phyloP scores from a whole-genome alignment of 2,329 filamentous ascomycete species.

The Aspergillus viridinutans region DNA sequence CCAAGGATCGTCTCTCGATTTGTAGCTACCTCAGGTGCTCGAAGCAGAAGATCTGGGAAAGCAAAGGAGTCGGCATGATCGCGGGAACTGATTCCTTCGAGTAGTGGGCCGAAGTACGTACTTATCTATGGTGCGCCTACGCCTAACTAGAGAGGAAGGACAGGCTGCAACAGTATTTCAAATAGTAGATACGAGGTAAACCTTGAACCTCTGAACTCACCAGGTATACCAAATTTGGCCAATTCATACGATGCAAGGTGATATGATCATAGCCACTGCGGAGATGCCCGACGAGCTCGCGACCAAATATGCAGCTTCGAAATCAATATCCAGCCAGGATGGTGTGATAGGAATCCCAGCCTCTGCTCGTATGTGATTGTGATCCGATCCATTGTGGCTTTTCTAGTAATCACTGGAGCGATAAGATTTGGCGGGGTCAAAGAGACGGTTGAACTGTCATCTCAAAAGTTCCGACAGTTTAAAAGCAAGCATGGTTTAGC shows the following conservation, averaged over 20 bases:
- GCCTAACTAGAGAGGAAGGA: not conserved
- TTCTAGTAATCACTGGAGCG: not conserved
- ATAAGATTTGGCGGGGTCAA: not conserved
- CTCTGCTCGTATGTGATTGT: not conserved
- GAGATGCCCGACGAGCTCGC: not conserved
- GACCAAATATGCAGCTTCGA: not conserved
- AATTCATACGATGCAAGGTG: constrained; percentile 9
- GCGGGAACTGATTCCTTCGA: not conserved
- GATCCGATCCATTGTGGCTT: not conserved
- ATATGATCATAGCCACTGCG: constrained; percentile 7
- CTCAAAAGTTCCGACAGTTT: not conserved
- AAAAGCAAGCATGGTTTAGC: not conserved
- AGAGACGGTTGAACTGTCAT: not conserved
- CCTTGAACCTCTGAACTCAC: too few relatives aligned
- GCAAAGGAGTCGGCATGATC: not conserved
- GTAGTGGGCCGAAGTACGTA: not conserved
- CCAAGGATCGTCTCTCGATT: not conserved
- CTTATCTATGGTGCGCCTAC: not conserved
- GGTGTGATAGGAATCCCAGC: not conserved
- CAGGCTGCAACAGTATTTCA: too few relatives aligned
- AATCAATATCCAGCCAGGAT: not conserved
- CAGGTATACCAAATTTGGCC: not conserved
- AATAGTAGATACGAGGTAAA: too few relatives aligned
- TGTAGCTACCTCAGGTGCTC: not conserved
- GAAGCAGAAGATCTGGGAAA: not conserved